Conservation (phyloP, 257 asterid species). For the Solanum peruvianum region DNA sequence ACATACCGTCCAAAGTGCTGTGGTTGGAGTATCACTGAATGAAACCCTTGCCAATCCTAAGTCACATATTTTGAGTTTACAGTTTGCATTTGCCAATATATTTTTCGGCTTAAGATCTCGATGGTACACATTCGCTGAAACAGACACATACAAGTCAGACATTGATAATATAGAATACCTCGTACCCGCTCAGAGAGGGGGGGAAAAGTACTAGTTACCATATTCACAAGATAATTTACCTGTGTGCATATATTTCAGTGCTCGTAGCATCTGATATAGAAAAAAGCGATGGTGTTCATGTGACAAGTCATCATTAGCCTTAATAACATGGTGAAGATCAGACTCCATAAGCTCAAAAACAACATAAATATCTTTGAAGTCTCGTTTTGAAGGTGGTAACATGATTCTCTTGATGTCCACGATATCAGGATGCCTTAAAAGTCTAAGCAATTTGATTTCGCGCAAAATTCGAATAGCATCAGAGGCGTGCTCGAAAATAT, state of each 20-base stretch:
- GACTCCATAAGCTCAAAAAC: constrained; percentile 97
- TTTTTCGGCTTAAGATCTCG: constrained; percentile 94
- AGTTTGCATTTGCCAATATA: constrained; percentile 93
- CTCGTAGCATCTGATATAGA: constrained; percentile 87
- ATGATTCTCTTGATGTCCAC: constrained; percentile 85
- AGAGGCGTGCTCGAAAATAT: constrained; percentile 74
- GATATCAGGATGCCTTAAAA: constrained; percentile 81
- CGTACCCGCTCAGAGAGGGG: not conserved
- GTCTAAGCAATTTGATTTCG: constrained; percentile 79
- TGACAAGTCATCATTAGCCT: constrained; percentile 91
- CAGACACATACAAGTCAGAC: constrained; percentile 8
- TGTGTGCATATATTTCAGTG: constrained; percentile 84
- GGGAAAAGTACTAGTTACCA: not conserved
- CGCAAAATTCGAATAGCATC: constrained; percentile 86
- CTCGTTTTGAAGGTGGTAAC: constrained; percentile 84
- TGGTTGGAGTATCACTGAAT: constrained; percentile 76
- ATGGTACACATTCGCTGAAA: constrained; percentile 88
- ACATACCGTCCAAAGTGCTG: constrained; percentile 85
- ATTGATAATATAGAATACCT: not conserved
- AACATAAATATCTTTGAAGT: constrained; percentile 76
- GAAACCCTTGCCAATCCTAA: constrained; percentile 93
- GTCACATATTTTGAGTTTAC: constrained; percentile 91
- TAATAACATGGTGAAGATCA: constrained; percentile 92
- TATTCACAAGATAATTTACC: constrained; percentile 26
- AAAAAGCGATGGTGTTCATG: constrained; percentile 87